Evolutionary conservation across 768 basidiomycete species (phyloP).

Genomic region (Amyloporia xantha): DNA sequence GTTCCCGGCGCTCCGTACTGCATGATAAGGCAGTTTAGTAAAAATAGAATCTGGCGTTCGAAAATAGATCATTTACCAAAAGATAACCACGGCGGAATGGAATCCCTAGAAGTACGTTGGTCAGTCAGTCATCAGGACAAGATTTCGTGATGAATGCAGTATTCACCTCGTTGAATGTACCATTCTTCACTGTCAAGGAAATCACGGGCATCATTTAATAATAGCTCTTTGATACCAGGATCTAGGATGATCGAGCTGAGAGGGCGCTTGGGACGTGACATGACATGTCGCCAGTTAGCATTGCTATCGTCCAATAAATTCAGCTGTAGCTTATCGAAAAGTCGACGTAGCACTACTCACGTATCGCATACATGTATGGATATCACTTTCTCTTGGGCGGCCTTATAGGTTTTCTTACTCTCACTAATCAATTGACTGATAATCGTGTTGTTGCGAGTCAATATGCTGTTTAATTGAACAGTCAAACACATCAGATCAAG

Average conservation of each 20-base stretch:
- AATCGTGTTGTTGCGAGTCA: constrained; percentile 36
- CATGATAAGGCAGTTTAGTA: background rate
- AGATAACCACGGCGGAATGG: constrained; percentile 79
- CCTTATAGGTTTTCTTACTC: constrained; percentile 44
- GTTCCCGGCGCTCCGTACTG: constrained; percentile 70
- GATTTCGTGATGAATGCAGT: constrained; percentile 26
- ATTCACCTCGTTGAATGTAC: constrained; percentile 60
- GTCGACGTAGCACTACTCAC: constrained; percentile 22
- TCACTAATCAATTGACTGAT: constrained; percentile 50
- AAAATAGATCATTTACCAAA: constrained; percentile 30
- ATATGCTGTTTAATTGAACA: constrained; percentile 43
- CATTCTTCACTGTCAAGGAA: constrained; percentile 66
- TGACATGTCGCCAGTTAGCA: constrained; percentile 48
- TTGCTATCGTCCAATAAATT: constrained; percentile 27
- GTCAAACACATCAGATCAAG: constrained; percentile 43
- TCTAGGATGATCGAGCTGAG: constrained; percentile 65
- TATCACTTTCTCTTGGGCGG: constrained; percentile 46
- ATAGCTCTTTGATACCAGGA: constrained; percentile 55
- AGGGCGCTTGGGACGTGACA: constrained; percentile 58
- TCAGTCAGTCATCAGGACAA: background rate
- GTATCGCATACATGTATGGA: constrained; percentile 45
- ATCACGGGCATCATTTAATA: constrained; percentile 64
- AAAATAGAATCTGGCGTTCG: background rate
- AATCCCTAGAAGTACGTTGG: constrained; percentile 30
- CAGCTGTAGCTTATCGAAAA: constrained; percentile 18